Evolutionary conservation across 805 yeast species (phyloP), one percentile per base, ranked within the genome.

Genomic region (Pichia kluyveri): DNA sequence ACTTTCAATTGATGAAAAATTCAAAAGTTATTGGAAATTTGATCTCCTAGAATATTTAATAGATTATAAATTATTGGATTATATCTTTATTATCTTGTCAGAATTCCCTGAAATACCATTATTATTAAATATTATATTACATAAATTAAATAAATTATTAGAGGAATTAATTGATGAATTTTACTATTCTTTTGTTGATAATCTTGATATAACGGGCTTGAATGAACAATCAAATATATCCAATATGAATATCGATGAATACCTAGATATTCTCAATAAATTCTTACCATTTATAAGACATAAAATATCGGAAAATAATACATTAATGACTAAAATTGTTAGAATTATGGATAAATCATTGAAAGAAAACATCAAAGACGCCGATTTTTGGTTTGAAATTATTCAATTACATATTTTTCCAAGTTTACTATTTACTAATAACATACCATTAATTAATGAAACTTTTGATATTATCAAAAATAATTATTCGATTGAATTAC

Each of bases 351-450:
- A 62, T 5, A 19, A 40, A 7, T 19, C 38, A n/a, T 23, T 39
- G 14, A 36, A 45, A 5, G 19, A 12, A 5, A 36, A 38, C 12
- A 14, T 34, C 1, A 56, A 58, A 32, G 56, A 50, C 18, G 39
- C 38, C 2, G 54, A 51, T 2, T 48, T 48, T 53, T 80, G 95
- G 89, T 69, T 82, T 43, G 75, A 74, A 40, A 84, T 72, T 55
- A 76, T 73, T 56, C 73, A 95, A 52, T 76, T 78, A 50, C 82
- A 73, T 55, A 69, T 91, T 2, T 73, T 86, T 30, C 91, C 93
- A 0, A 70, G 82, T 0, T 65, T 83, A 26, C 63, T 76, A 4
- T 63, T 79, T 28, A 62, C 82, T 6, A 74, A 70, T 14, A 82
- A 83, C 55, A 75, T 86, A 12, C 69, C 80, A 6, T 75, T 79